Percentiles rank a stretch among this genome's conserved stretches.
These are phyloP conservation scores for Cladobotryum protrusum DNA, from an alignment of 2,329 filamentous ascomycete species.

Conservation along the genomic window DNA sequence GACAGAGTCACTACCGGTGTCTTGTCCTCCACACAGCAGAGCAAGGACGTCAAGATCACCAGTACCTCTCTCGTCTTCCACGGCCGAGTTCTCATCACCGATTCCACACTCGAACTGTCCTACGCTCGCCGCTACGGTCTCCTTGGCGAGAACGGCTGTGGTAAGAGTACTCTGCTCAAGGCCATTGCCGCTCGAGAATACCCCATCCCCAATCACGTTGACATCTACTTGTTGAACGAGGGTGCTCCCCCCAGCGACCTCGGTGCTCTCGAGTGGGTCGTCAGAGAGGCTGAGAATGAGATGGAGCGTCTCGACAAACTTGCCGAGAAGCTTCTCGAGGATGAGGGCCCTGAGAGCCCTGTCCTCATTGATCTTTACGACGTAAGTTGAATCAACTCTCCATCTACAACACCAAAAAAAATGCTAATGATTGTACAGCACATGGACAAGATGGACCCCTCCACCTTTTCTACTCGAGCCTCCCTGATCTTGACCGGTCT, in stretches of 20 bases:
- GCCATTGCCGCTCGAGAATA: conserved; percentile 89
- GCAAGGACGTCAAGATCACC: conserved; percentile 95
- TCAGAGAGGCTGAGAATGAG: conserved; percentile 88
- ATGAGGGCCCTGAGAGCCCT: conserved; percentile 84
- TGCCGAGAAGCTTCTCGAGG: conserved; percentile 85
- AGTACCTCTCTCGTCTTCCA: conserved; percentile 94
- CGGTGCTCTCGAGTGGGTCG: conserved; percentile 95
- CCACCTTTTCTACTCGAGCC: conserved; percentile 91
- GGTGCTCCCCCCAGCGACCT: conserved; percentile 84
- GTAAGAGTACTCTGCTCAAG: conserved; percentile 97
- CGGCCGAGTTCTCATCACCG: conserved; percentile 90
- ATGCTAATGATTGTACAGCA: conserved; percentile 50
- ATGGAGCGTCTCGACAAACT: conserved; percentile 82
- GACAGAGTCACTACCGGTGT: conserved; percentile 98
- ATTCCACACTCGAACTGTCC: conserved; percentile 87
- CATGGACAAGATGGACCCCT: conserved; percentile 98
- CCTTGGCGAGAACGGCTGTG: conserved; percentile 97
- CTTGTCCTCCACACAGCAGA: conserved; percentile 73
- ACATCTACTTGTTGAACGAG: conserved; percentile 97
- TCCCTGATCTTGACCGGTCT: conserved; percentile 97
- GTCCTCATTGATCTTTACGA: conserved; percentile 93
- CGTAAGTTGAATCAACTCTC: conserved; percentile 43
- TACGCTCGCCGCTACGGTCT: conserved; percentile 91
- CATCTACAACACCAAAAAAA: conserved; percentile 12
- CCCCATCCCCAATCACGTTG: conserved; percentile 91